Evolutionary conservation across 1,139 yeast species (phyloP).

Genomic region (Suhomyces taliae): DNA sequence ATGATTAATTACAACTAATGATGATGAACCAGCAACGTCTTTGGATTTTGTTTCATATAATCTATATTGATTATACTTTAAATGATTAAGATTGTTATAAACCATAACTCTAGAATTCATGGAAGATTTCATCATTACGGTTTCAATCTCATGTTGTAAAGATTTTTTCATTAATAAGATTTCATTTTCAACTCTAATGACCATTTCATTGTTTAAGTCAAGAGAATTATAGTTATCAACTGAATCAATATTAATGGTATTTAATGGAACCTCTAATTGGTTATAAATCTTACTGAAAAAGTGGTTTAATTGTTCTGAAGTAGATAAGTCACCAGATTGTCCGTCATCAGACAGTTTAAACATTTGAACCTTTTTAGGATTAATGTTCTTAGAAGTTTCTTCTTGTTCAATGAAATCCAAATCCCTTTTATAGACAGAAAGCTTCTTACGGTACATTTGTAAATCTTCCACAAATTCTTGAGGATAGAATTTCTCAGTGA

Average conservation of each 20-base stretch:
- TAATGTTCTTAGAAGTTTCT: conserved; percentile 22
- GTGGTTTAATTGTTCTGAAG: conserved; percentile 9
- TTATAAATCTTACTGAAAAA: conserved; percentile 22
- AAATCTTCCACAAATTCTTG: conserved; percentile 45
- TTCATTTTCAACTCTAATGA: conserved; percentile 32
- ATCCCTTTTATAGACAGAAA: conserved; percentile 40
- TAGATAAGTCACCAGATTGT: conserved; percentile 3
- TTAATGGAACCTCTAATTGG: conserved; percentile 28
- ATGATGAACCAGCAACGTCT: conserved; percentile 13
- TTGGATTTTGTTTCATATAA: conserved; percentile 26
- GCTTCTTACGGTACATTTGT: conserved; percentile 30
- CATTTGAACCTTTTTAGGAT: conserved; percentile 18
- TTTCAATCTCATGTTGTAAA: conserved; percentile 35
- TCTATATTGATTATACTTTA: conserved; percentile 30
- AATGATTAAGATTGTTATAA: conserved; percentile 23
- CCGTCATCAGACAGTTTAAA: conserved; percentile 2
- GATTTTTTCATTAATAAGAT: conserved; percentile 25
- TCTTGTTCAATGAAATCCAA: conserved; percentile 38
- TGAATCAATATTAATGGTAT: conserved; percentile 29
- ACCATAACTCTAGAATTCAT: conserved; percentile 22
- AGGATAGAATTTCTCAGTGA: conserved; percentile 28
- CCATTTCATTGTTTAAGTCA: conserved; percentile 23
- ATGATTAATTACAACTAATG: conserved; percentile 26
- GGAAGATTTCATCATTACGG: conserved; percentile 25
- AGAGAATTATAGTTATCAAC: conserved; percentile 33